Conservation (phyloP, 495 filamentous ascomycete species). For the Rhizodiscina lignyota region DNA sequence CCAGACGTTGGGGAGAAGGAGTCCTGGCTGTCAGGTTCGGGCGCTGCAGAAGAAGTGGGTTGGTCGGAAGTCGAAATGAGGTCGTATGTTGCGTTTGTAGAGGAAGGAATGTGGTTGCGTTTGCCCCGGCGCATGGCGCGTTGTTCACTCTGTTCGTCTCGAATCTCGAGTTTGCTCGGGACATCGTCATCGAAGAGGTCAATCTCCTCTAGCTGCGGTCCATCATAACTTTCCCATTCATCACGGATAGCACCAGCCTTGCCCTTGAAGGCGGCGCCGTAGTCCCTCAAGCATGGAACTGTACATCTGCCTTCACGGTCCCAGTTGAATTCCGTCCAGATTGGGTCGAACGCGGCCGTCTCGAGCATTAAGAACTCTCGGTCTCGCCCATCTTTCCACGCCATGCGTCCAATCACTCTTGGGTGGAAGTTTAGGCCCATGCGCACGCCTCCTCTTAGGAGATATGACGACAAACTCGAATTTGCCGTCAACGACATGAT, state of each 20-base stretch:
- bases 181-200: constrained; percentile 2
- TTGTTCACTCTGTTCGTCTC: constrained; percentile 9
- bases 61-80: constrained; percentile 1
- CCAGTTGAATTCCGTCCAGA: constrained; percentile 42
- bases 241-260: constrained; percentile 23
- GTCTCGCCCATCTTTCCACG: constrained; percentile 35
- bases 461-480: constrained; percentile 35
- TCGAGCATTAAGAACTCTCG: constrained; percentile 38
- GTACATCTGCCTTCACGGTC: constrained; percentile 33
- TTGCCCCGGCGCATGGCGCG: constrained; percentile 2
- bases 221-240: constrained; percentile 37
- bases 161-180: constrained; percentile 5
- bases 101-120: constrained; percentile 5
- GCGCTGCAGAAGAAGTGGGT: neutral
- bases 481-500: constrained; percentile 39
- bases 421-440: constrained; percentile 46
- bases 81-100: neutral
- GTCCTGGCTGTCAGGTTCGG: constrained; percentile 8
- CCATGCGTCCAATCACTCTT: constrained; percentile 36
- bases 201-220: constrained; percentile 16
- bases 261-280: constrained; percentile 31
- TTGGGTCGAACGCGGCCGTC: constrained; percentile 38
- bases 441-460: constrained; percentile 36
- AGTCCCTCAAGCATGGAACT: constrained; percentile 37
- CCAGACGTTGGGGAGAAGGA: constrained; percentile 17